Percentiles rank a stretch among this genome's conserved stretches.
phyloP scores from a whole-genome alignment of 495 filamentous ascomycete genomes.

The Aspergillus baeticus region DNA sequence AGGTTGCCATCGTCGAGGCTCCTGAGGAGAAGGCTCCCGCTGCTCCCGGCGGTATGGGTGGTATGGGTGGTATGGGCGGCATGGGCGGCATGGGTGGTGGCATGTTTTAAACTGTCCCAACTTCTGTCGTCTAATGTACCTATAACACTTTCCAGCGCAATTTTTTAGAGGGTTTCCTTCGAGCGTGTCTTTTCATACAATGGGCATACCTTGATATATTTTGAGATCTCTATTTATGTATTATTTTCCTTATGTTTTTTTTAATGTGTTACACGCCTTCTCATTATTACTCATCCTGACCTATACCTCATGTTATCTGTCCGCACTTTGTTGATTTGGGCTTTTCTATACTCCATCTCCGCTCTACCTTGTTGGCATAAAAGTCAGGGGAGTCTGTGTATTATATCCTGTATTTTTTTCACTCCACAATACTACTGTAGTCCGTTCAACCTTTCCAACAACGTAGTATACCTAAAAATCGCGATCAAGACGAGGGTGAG shows the following conservation, averaged over 20 bases:
- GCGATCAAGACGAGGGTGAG: too few relatives aligned
- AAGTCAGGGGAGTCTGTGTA: conserved; percentile 29
- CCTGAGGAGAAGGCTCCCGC: conserved; percentile 81
- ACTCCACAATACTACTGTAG: not conserved
- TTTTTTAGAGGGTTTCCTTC: conserved; percentile 28
- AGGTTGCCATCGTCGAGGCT: conserved; percentile 95
- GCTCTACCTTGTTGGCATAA: conserved; percentile 23
- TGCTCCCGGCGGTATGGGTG: conserved; percentile 42
- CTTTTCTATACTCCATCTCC: conserved; percentile 22
- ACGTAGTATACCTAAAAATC: not conserved
- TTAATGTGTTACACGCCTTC: conserved; percentile 55
- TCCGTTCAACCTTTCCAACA: conserved; percentile 9
- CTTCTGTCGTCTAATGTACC: conserved; percentile 8
- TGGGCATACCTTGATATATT: conserved; percentile 36
- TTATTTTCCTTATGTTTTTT: conserved; percentile 26
- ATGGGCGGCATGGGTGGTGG: conserved; percentile 63
- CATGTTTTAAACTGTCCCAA: conserved; percentile 44
- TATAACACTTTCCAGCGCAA: conserved; percentile 4
- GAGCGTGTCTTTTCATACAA: conserved; percentile 46
- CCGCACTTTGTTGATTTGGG: conserved; percentile 8
- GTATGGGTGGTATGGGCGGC: conserved; percentile 66
- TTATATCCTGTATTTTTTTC: conserved; percentile 26
- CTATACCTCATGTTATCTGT: conserved; percentile 12
- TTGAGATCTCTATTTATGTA: conserved; percentile 19
- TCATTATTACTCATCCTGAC: conserved; percentile 6